Percentiles rank a stretch among this genome's conserved stretches.
These are phyloP conservation scores for Penicillium antarcticum DNA, from an alignment of 495 filamentous ascomycete species.

Conservation along the genomic window DNA sequence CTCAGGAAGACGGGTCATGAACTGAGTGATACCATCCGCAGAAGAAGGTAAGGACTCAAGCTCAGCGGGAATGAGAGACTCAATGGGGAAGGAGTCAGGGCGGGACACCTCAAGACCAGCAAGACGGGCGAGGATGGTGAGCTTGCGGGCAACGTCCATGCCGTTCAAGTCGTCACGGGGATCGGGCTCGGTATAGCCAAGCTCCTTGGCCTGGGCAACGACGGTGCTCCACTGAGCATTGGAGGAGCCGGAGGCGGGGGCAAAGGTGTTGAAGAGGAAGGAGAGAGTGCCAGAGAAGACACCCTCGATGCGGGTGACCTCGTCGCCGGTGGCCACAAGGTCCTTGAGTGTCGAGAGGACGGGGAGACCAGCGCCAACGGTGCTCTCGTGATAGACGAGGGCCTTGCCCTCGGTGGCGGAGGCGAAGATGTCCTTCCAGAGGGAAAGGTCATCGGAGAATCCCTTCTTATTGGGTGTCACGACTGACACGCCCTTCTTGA, in stretches of 20 bases:
- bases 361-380: constrained; percentile 87
- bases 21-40: constrained; percentile 59
- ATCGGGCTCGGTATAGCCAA: constrained; percentile 97
- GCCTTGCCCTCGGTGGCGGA: constrained; percentile 61
- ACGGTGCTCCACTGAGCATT: constrained; percentile 77
- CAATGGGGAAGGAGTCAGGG: constrained; percentile 83
- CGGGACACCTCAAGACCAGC: constrained; percentile 72
- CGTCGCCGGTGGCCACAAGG: constrained; percentile 83
- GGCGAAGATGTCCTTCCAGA: constrained; percentile 81
- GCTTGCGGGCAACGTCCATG: constrained; percentile 92
- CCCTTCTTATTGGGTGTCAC: constrained; percentile 98
- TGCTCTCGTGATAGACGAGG: constrained; percentile 87
- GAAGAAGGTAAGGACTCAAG: constrained; percentile 71
- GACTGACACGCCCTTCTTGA: constrained; percentile 76
- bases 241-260: constrained; percentile 60
- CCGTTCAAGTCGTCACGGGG: constrained; percentile 95
- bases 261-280: constrained; percentile 95
- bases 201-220: constrained; percentile 82
- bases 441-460: constrained; percentile 69
- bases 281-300: constrained; percentile 96
- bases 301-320: constrained; percentile 85
- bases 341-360: constrained; percentile 89
- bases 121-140: constrained; percentile 86
- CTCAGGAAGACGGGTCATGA: constrained; percentile 68
- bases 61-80: constrained; percentile 82